phyloP scores from a whole-genome alignment of 306 rosid species.

The Potentilla sterilis region DNA sequence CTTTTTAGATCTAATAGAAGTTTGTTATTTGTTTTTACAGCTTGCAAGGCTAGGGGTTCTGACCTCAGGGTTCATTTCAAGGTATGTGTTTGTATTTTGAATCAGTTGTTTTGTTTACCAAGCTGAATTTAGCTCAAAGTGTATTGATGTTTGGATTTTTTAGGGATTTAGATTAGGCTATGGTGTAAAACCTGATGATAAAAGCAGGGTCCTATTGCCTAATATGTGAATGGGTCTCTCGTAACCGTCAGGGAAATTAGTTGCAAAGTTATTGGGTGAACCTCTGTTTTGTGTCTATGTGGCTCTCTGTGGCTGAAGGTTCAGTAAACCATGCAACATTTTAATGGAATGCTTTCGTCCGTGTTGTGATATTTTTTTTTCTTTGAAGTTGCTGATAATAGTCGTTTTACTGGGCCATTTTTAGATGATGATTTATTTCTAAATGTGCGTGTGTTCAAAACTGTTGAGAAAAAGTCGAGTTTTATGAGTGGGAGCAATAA shows the following conservation, averaged over 20 bases:
- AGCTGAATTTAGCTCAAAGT: not conserved
- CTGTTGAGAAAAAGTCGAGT: no score
- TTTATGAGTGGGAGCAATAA: no score
- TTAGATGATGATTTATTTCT: not conserved
- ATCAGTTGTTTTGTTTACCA: not conserved
- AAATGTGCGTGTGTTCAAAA: not conserved
- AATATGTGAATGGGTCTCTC: slow-evolving; percentile 41
- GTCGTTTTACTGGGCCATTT: not conserved
- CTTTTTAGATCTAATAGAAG: not conserved
- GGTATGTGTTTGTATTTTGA: slow-evolving; percentile 36
- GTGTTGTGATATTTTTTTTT: not conserved
- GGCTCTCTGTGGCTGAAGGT: slow-evolving; percentile 42
- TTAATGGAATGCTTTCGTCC: not conserved
- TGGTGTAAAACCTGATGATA: slow-evolving; percentile 23
- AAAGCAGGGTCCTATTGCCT: slow-evolving; percentile 50
- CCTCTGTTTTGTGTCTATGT: slow-evolving; percentile 39
- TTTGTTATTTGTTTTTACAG: slow-evolving; percentile 30
- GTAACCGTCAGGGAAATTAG: slow-evolving; percentile 50
- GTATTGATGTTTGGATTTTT: not conserved
- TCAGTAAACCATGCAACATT: slow-evolving; percentile 68
- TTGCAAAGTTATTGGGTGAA: slow-evolving; percentile 74
- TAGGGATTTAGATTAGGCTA: not conserved
- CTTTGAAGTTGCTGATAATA: not conserved
- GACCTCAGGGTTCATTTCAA: slow-evolving; percentile 93
- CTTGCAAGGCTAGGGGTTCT: slow-evolving; percentile 93